These are phyloP conservation scores for Pseudogymnoascus sp. DNA, from an alignment of 2,329 filamentous ascomycete genomes.

Conservation along the genomic window DNA sequence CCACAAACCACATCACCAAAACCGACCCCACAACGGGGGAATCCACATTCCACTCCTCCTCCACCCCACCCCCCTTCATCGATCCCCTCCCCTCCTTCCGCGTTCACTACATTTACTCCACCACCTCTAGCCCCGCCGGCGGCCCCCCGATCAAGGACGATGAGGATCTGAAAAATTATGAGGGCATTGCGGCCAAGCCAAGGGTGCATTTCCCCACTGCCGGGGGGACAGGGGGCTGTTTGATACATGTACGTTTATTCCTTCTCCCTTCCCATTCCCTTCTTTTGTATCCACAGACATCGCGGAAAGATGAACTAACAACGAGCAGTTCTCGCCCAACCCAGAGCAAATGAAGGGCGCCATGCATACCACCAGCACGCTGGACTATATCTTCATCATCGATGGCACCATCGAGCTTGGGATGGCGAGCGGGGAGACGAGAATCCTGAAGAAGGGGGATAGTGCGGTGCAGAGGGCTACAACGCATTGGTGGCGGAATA, in stretches of 20 bases:
- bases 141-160: background rate
- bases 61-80: background rate
- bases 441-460: conserved; percentile 32
- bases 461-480: conserved; percentile 36
- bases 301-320: background rate
- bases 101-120: background rate
- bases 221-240: background rate
- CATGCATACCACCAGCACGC: conserved; percentile 36
- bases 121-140: background rate
- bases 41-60: background rate
- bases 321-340: background rate
- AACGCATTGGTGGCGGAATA: conserved; percentile 39
- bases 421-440: conserved; percentile 35
- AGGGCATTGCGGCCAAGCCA: background rate
- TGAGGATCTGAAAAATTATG: background rate
- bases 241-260: background rate
- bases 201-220: background rate
- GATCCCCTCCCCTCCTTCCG: background rate
- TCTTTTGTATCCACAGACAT: background rate
- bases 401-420: conserved; percentile 33
- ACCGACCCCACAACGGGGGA: background rate
- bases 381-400: conserved; percentile 36
- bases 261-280: background rate
- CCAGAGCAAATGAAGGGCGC: conserved; percentile 12
- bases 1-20: background rate